Base-by-base conservation (phyloP, 345 rosid species). In the Zanthoxylum bungeanum region DNA sequence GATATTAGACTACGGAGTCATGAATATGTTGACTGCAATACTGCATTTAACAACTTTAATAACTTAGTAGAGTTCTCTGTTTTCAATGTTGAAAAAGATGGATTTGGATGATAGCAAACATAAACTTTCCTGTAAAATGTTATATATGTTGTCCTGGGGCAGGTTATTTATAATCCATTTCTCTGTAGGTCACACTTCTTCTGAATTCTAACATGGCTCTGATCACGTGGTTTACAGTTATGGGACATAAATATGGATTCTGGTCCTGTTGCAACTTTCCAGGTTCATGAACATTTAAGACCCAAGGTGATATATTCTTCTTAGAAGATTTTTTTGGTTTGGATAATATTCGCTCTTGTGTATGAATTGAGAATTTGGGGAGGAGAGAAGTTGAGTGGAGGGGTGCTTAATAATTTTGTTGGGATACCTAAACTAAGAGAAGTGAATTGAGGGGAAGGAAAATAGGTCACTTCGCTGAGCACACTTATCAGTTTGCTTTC, bases 191-290 rank as follows among this genome's bases (percentile, higher is more conserved):
- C 28, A 3, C 21, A 4, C 36, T 58, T 47, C 11, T 66, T 75
- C 9, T 59, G 4, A 28, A 55, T 24, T 44, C 34, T 70, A 47
- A 70, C 66, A 19, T 51, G 10, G n/a, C 52, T 52, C 28, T 27
- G 24, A 9, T 55, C 55, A 58, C 24, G 33, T 73, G 44, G 57
- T 71, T 65, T 30, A 65, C 77, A 86, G 90, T 79, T 94, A 66
- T 94, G 98, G 98, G 98, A 94, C 81, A 87, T 94, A 74, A 93
- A 91, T 78, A 86, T 86, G 90, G 90, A 86, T 74, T 83, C 90
- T 22, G 85, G 90, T 64, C 90, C 90, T 39, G 95, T 94, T 77
- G 81, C 93, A 76, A 88, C 92, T 25, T 90, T 90, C 84, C 97
- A 86, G 76, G 98, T 94, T 83, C 98, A 94, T 77, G 97, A 94